phyloP scores from a whole-genome alignment of 768 basidiomycete species.

The Podaxis pistillaris region DNA sequence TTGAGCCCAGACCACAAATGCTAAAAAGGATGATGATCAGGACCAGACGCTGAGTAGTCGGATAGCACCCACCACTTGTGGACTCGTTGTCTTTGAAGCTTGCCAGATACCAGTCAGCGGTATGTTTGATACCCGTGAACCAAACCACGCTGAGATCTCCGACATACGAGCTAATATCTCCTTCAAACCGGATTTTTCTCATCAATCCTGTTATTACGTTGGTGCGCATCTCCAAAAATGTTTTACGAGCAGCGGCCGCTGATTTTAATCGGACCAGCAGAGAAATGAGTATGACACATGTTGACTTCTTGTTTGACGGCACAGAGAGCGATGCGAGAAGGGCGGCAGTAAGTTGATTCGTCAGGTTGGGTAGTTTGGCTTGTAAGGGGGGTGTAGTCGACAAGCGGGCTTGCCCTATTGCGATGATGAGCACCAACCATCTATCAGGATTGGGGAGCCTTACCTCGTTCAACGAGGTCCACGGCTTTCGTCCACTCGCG shows the following conservation, averaged over 20 bases:
- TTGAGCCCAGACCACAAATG: slow-evolving; percentile 93
- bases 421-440: not conserved
- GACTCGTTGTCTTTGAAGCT: slow-evolving; percentile 96
- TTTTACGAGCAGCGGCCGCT: slow-evolving; percentile 72
- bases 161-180: slow-evolving; percentile 82
- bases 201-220: slow-evolving; percentile 73
- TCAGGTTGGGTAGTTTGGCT: slow-evolving; percentile 63
- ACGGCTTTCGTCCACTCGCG: slow-evolving; percentile 88
- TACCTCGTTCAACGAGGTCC: slow-evolving; percentile 81
- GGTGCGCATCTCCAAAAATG: slow-evolving; percentile 78
- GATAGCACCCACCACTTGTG: slow-evolving; percentile 70
- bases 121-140: slow-evolving; percentile 95
- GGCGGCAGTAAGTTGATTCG: slow-evolving; percentile 64
- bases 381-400: slow-evolving; percentile 50
- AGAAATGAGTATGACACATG: slow-evolving; percentile 67
- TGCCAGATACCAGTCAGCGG: slow-evolving; percentile 95
- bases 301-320: slow-evolving; percentile 74
- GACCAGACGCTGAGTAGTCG: not conserved
- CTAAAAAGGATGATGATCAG: slow-evolving; percentile 38
- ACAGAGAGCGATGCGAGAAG: slow-evolving; percentile 74
- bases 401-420: slow-evolving; percentile 62
- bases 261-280: slow-evolving; percentile 75
- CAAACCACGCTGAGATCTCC: slow-evolving; percentile 85
- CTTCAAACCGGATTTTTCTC: slow-evolving; percentile 89
- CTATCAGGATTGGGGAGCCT: slow-evolving; percentile 7